Conservation (phyloP, 345 rosid species). For the Jatropha curcas region DNA sequence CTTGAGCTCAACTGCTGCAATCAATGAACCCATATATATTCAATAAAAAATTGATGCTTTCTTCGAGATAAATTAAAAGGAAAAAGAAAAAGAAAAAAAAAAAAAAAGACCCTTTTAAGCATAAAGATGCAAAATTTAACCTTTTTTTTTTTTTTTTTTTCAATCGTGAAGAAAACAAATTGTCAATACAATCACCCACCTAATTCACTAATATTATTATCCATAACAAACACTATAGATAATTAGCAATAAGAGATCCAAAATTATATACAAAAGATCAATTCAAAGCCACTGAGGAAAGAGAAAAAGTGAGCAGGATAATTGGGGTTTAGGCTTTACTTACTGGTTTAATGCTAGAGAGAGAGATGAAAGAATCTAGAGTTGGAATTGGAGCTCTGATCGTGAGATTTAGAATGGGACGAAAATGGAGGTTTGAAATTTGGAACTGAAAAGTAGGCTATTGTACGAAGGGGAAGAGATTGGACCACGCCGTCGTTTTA, state of each 20-base stretch:
- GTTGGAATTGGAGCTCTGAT: neutral
- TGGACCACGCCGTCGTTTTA: neutral
- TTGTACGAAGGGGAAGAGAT: neutral
- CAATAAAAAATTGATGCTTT: neutral
- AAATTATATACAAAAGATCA: neutral
- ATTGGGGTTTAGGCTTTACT: neutral
- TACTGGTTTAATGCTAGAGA: neutral
- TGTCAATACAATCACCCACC: neutral
- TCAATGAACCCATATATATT: neutral
- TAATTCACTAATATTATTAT: neutral
- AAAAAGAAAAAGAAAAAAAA: too few species aligned
- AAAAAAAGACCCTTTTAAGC: neutral
- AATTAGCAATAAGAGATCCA: neutral
- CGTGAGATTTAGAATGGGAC: too few species aligned
- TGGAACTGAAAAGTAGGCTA: neutral
- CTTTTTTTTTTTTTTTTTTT: neutral
- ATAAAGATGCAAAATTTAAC: neutral
- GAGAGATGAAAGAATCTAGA: neutral
- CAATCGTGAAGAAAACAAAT: neutral
- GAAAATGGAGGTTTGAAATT: neutral
- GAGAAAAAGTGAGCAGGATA: neutral
- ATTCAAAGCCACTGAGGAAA: neutral
- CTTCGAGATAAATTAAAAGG: too few species aligned
- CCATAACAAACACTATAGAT: neutral
- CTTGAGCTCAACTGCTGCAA: conserved; percentile 6